Percentiles rank a stretch among this genome's conserved stretches.
These are phyloP conservation scores for Hericium rajendrae DNA, from an alignment of 768 basidiomycete species.

Conservation along the genomic window DNA sequence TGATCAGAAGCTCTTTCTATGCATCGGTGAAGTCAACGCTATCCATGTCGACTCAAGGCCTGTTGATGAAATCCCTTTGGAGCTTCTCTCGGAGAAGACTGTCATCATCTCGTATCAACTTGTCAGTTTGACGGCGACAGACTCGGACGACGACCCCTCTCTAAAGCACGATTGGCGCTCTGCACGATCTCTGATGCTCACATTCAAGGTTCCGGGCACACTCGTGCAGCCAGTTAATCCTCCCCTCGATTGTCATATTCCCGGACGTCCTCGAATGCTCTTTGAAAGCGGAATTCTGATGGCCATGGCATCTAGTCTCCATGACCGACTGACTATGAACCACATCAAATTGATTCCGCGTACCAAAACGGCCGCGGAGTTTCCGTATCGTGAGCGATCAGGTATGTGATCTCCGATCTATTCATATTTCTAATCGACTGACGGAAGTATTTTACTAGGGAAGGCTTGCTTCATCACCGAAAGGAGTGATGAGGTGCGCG, in stretches of 20 bases:
- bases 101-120: not conserved
- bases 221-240: not conserved
- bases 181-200: not conserved
- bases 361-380: not conserved
- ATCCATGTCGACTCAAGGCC: not conserved
- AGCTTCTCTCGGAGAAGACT: not conserved
- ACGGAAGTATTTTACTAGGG: not conserved
- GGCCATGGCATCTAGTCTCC: not conserved
- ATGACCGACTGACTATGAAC: not conserved
- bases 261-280: too few relatives aligned
- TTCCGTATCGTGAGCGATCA: not conserved
- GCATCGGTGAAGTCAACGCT: not conserved
- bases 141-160: not conserved
- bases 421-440: not conserved
- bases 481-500: not conserved
- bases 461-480: not conserved
- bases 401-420: not conserved
- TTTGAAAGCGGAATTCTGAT: not conserved
- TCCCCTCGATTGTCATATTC: not conserved
- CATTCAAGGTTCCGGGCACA: not conserved
- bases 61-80: not conserved
- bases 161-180: not conserved
- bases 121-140: too few relatives aligned
- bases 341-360: not conserved
- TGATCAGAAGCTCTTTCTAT: not conserved